Evolutionary conservation across 2,329 filamentous ascomycete genomes (phyloP).

Genomic region (Chlorencoelia australis): DNA sequence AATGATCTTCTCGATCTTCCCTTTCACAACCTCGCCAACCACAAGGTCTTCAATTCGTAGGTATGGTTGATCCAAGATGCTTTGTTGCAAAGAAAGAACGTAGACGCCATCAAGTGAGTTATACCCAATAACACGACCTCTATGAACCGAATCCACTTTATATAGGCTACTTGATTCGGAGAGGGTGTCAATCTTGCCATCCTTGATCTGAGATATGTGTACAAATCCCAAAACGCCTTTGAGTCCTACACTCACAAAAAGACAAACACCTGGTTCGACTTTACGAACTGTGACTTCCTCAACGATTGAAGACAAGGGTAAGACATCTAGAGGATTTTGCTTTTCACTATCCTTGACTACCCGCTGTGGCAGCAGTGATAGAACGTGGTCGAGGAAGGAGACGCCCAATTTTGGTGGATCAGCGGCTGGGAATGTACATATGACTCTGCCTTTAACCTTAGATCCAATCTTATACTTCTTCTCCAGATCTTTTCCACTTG

Average conservation of each 20-base stretch:
- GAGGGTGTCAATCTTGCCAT: slow-evolving; percentile 78
- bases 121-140: slow-evolving; percentile 75
- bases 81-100: slow-evolving; percentile 73
- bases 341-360: slow-evolving; percentile 35
- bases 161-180: slow-evolving; percentile 68
- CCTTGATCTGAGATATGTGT: slow-evolving; percentile 86
- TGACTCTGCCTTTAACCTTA: slow-evolving; percentile 76
- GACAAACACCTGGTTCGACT: slow-evolving; percentile 69
- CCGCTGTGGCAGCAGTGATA: slow-evolving; percentile 43
- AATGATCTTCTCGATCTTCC: slow-evolving; percentile 75
- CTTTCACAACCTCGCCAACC: slow-evolving; percentile 70
- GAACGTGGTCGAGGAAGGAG: slow-evolving; percentile 77
- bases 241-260: slow-evolving; percentile 66
- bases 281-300: slow-evolving; percentile 70
- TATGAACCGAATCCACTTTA: slow-evolving; percentile 68
- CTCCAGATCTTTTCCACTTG: slow-evolving; percentile 58
- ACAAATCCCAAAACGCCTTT: slow-evolving; percentile 72
- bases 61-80: slow-evolving; percentile 76
- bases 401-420: slow-evolving; percentile 78
- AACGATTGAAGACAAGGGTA: slow-evolving; percentile 66
- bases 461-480: slow-evolving; percentile 74
- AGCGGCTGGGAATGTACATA: slow-evolving; percentile 74
- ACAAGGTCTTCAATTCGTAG: slow-evolving; percentile 85
- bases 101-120: slow-evolving; percentile 80
- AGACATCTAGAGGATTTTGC: slow-evolving; percentile 42